These are phyloP conservation scores for Colletotrichum sansevieriae DNA, from an alignment of 2,329 filamentous ascomycete species.

Conservation along the genomic window DNA sequence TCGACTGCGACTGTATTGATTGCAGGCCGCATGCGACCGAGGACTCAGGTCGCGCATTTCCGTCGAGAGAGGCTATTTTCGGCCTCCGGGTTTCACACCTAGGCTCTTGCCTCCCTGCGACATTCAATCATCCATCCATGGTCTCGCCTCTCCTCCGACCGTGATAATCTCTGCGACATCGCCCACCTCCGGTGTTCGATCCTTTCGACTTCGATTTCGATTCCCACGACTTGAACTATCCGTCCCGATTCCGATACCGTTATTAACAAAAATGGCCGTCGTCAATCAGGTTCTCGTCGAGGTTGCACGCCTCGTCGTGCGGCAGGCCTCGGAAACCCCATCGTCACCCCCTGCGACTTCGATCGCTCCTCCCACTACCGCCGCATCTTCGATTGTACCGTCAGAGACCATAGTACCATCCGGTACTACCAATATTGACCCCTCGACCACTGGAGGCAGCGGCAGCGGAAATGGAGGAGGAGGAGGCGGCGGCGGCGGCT, in stretches of 20 bases:
- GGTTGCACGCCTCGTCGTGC: conserved; percentile 53
- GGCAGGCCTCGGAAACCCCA: conserved; percentile 38
- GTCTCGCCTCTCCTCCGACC: conserved; percentile 24
- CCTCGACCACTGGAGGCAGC: conserved; percentile 12
- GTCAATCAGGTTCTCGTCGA: conserved; percentile 54
- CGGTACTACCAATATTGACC: conserved; percentile 4
- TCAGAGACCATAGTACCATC: conserved; percentile 20
- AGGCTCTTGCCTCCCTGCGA: conserved; percentile 13
- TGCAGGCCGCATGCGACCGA: conserved; percentile 39
- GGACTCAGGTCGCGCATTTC: conserved; percentile 30
- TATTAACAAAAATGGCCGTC: conserved; percentile 50
- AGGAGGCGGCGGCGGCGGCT: conserved; percentile 43
- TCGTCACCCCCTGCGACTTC: conserved; percentile 41
- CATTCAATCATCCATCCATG: conserved; percentile 27
- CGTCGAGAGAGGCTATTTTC: conserved; percentile 37
- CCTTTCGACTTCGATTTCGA: conserved; percentile 8
- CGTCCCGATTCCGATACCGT: not conserved
- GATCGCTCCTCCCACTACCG: conserved; percentile 28
- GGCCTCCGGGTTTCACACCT: conserved; percentile 27
- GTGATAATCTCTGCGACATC: conserved; percentile 33
- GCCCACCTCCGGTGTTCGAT: conserved; percentile 29
- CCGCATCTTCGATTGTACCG: conserved; percentile 42
- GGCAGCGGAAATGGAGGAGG: conserved; percentile 21
- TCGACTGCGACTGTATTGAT: conserved; percentile 13
- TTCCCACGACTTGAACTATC: conserved; percentile 6